A percentile compares a stretch with the other conserved stretches of the same genome.
Conservation (phyloP, 202 grass and related monocot genomes). For the Brachypodium distachyon region DNA sequence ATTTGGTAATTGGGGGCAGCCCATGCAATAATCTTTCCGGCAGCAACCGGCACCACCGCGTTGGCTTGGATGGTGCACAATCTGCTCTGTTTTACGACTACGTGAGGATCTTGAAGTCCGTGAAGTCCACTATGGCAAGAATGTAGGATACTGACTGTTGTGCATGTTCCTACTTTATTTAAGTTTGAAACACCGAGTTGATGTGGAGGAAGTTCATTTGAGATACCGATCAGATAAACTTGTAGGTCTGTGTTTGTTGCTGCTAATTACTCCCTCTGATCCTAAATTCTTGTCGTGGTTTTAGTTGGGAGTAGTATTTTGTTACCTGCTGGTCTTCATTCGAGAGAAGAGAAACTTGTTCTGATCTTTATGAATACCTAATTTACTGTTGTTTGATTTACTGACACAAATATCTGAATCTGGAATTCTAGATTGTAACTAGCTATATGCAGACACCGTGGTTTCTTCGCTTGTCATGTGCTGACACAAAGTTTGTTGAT, state of each 20-base stretch:
- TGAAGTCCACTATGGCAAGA: neutral
- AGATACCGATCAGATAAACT: neutral
- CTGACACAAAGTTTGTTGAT: too few relatives aligned
- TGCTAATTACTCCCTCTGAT: neutral
- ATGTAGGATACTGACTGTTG: neutral
- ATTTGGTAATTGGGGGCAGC: conserved; percentile 48
- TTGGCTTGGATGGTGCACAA: conserved; percentile 33
- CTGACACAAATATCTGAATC: too few relatives aligned
- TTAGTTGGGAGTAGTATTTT: too few relatives aligned
- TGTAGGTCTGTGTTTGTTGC: neutral
- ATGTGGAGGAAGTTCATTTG: neutral
- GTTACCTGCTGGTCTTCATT: neutral
- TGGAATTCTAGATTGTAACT: too few relatives aligned
- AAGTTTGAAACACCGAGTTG: neutral
- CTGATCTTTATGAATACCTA: neutral
- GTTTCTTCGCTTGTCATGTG: too few relatives aligned
- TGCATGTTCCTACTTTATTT: neutral
- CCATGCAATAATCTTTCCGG: conserved; percentile 51
- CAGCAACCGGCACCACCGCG: conserved; percentile 33
- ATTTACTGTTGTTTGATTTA: neutral
- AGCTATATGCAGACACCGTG: too few relatives aligned
- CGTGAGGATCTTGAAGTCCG: conserved; percentile 25
- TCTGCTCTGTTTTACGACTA: conserved; percentile 46
- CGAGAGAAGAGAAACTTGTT: neutral
- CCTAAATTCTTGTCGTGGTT: too few relatives aligned